Conservation (phyloP, 441 rosid species). For the Geranium incanum region DNA sequence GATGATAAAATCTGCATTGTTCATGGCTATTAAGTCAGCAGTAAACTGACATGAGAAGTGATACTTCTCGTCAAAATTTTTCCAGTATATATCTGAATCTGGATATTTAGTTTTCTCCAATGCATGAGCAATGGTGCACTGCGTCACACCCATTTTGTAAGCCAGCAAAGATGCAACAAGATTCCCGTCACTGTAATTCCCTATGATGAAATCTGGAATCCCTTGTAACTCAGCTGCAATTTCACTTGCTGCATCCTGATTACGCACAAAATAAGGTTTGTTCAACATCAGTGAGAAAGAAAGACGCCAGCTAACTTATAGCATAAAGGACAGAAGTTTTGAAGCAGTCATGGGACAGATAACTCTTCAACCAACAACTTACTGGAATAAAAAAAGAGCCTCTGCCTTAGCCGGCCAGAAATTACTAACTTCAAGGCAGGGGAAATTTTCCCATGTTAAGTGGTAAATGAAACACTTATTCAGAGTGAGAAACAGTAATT, state of each 20-base stretch:
- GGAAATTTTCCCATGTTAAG: background rate
- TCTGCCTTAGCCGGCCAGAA: too few relatives aligned
- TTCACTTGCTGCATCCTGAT: conserved; percentile 79
- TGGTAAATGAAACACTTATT: background rate
- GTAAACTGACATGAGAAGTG: conserved; percentile 95
- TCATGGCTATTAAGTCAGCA: conserved; percentile 93
- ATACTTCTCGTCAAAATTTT: conserved; percentile 71
- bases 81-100: conserved; percentile 95
- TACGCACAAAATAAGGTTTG: background rate
- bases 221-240: conserved; percentile 72
- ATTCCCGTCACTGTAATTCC: conserved; percentile 97
- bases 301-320: background rate
- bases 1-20: conserved; percentile 85
- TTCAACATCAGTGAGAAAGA: background rate
- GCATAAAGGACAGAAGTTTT: too few relatives aligned
- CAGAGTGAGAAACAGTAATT: background rate
- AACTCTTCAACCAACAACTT: too few relatives aligned
- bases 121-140: conserved; percentile 99
- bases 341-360: too few relatives aligned
- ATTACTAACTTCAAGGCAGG: too few relatives aligned
- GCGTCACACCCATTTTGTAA: conserved; percentile 78
- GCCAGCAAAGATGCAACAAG: conserved; percentile 91
- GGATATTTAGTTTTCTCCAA: conserved; percentile 96
- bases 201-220: conserved; percentile 78
- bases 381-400: too few relatives aligned